Evolutionary conservation across 1,284 basidiomycete genomes (phyloP).

Genomic region (Cutaneotrichosporon cyanovorans): DNA sequence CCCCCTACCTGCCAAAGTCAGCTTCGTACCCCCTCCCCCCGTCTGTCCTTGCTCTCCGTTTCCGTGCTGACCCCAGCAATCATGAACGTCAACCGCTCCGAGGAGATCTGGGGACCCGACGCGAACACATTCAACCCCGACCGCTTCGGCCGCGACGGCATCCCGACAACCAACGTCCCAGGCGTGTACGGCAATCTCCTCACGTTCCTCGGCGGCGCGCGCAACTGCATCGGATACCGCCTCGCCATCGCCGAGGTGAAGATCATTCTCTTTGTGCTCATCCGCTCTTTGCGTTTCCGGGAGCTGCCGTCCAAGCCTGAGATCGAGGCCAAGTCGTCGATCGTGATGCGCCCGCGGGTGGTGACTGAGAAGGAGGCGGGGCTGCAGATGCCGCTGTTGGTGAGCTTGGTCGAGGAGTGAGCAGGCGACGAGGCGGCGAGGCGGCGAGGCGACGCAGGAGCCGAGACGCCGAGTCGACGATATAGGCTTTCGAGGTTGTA

Average conservation of each 20-base stretch:
- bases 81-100: constrained; percentile 55
- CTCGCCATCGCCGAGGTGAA: constrained; percentile 64
- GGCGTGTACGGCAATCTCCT: constrained; percentile 59
- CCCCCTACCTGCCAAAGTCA: no score
- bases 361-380: constrained; percentile 39
- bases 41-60: no score
- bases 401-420: constrained; percentile 10
- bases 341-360: constrained; percentile 43
- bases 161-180: constrained; percentile 48
- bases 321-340: constrained; percentile 35
- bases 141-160: constrained; percentile 20
- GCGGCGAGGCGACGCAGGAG: no score
- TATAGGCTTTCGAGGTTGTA: no score
- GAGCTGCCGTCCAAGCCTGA: constrained; percentile 41
- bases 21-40: no score
- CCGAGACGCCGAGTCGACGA: no score
- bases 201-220: constrained; percentile 61
- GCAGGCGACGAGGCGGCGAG: no score
- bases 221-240: constrained; percentile 64
- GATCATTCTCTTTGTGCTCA: constrained; percentile 54
- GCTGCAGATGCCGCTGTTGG: constrained; percentile 42
- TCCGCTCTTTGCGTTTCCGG: constrained; percentile 55
- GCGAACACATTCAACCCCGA: constrained; percentile 54
- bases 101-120: constrained; percentile 61
- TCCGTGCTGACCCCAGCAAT: constrained; percentile 31